Evolutionary conservation across 768 basidiomycete species (phyloP), one percentile per base, ranked within the genome.

Genomic region (Termitomyces sp.): DNA sequence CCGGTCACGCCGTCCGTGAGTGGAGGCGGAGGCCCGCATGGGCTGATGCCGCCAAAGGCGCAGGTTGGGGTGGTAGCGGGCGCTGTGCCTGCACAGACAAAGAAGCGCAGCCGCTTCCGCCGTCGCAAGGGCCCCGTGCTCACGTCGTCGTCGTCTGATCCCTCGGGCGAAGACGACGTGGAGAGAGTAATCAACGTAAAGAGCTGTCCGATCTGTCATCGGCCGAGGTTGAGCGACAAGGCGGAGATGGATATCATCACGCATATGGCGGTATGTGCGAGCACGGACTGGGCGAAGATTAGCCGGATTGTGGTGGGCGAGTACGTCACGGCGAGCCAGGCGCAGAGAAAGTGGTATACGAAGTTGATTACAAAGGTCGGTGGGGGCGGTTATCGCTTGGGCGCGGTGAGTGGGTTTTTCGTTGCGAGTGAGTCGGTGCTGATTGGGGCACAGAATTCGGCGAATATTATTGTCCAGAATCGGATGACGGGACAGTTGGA

Each of bases 401-500:
- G 96, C 0, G 96, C 96, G 63, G 92, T 90, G 62, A 53, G 86
- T 84, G 16, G 27, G 61, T 65, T 53, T 53, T 49, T 39, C 56
- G 53, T 56, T 52, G 37, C 7, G 16, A 18, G 2, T 32, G 55
- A 46, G 13, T 7, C 3, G 5, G 14, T 3, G 47, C 47, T 56
- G 52, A 62, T 58, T 14, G 9, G 46, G 10, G 14, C 20, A 2
- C 65, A 92, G 90, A 97, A 99, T 66, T 95, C 93, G 53, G 96
- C 94, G 26, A 99, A 99, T 68, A 97, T 99, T 63, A 93, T 98
- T 58, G 95, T 99, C 1, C 96, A 98, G 74, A 94, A 98, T 68
- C 81, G 96, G 14, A 71, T 84, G 70, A 94, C 92, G 0, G 96
- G 96, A 0, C 90, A 92, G 69, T 69, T 98, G 57, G 90, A 94